Conservation (phyloP, 192 early-diverging fungal species). For the Podila minutissima region DNA sequence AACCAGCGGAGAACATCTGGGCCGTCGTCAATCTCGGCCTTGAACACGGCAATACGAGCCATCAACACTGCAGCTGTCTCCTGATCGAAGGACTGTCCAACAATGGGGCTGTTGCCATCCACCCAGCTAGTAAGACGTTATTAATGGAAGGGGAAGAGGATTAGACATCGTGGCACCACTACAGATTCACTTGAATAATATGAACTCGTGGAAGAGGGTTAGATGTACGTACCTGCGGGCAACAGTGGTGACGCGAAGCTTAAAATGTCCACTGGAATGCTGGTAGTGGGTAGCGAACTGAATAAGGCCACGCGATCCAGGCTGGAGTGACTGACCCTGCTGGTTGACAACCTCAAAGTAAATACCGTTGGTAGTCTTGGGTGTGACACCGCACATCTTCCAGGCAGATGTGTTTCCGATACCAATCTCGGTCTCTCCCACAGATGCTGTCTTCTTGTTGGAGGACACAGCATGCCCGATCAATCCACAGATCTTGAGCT, state of each 20-base stretch:
- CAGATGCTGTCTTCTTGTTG: conserved; percentile 90
- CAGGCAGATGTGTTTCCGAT: conserved; percentile 96
- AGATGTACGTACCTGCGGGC: conserved; percentile 67
- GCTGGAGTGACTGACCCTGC: conserved; percentile 84
- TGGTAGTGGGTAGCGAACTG: conserved; percentile 98
- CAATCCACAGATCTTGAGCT: conserved; percentile 95
- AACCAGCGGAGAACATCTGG: conserved; percentile 98
- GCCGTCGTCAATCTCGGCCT: conserved; percentile 96
- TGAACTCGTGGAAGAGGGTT: neutral
- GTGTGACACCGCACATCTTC: conserved; percentile 92
- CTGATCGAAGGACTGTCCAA: conserved; percentile 95
- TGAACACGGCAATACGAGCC: conserved; percentile 97
- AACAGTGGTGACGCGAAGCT: conserved; percentile 95
- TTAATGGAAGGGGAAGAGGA: neutral
- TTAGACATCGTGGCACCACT: too few relatives aligned
- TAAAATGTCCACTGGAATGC: conserved; percentile 89
- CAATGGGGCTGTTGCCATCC: conserved; percentile 86
- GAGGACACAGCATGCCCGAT: conserved; percentile 96
- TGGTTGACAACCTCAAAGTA: conserved; percentile 98
- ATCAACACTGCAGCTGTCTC: conserved; percentile 98
- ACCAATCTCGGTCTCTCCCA: conserved; percentile 99
- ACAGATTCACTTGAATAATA: neutral
- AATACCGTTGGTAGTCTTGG: conserved; percentile 86
- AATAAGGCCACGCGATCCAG: conserved; percentile 87
- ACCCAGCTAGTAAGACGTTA: conserved; percentile 56